Evolutionary conservation across 1,284 basidiomycete species (phyloP).

Genomic region (Fomes fomentarius): DNA sequence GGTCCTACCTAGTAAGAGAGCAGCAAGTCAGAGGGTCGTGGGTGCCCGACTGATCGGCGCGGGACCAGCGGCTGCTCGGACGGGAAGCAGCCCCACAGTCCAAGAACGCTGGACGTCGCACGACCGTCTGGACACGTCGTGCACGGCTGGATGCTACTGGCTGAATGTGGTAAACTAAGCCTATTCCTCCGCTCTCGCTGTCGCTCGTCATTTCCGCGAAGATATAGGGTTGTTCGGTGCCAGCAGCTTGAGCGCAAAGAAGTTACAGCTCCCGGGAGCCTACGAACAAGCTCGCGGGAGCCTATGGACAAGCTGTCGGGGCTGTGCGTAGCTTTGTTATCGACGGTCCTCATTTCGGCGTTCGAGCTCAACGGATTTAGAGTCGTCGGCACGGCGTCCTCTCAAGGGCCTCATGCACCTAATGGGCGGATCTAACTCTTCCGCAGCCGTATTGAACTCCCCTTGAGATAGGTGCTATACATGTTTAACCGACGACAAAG

Average conservation of each 20-base stretch:
- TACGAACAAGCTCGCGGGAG: too few relatives aligned
- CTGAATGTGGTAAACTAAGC: too few relatives aligned
- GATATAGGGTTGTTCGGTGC: background rate
- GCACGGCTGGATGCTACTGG: too few relatives aligned
- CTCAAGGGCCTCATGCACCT: background rate
- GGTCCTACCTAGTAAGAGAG: background rate
- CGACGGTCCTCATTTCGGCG: conserved; percentile 5
- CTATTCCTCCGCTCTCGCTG: too few relatives aligned
- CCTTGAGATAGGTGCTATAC: conserved; percentile 17
- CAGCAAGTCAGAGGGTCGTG: too few relatives aligned
- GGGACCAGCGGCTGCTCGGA: too few relatives aligned
- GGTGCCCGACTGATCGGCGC: too few relatives aligned
- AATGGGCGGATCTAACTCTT: background rate
- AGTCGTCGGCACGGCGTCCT: background rate
- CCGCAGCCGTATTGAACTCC: background rate
- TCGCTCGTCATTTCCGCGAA: background rate
- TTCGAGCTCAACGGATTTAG: background rate
- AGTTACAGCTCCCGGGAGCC: too few relatives aligned
- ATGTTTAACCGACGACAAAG: conserved; percentile 7
- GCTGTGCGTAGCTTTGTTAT: too few relatives aligned
- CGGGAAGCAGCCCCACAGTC: too few relatives aligned
- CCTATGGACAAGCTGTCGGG: too few relatives aligned
- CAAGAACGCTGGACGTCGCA: background rate
- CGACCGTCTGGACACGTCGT: background rate
- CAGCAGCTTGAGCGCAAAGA: too few relatives aligned